Percentiles rank a stretch among this genome's conserved stretches.
Conservation (phyloP, 441 rosid species). For the Rhodomyrtus psidioides region DNA sequence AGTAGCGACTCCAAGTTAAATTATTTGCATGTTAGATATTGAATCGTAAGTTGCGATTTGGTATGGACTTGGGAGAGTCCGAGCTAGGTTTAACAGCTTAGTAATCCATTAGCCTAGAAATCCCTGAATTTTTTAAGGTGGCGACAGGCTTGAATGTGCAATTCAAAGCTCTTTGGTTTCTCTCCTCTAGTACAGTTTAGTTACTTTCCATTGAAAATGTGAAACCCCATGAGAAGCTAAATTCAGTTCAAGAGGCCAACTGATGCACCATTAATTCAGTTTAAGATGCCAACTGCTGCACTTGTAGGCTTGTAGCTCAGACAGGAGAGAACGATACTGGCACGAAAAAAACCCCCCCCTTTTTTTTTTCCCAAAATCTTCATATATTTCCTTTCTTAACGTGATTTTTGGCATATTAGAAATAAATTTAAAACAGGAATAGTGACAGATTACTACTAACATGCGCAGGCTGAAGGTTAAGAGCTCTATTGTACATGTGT, state of each 20-base stretch:
- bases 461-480: neutral
- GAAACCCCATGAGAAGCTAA: neutral
- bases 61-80: too few relatives aligned
- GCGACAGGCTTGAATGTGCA: neutral
- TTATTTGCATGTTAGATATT: too few relatives aligned
- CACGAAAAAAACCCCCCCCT: neutral
- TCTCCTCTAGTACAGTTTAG: neutral
- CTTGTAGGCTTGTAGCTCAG: neutral
- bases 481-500: neutral
- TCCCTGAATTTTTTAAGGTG: too few relatives aligned
- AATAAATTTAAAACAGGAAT: neutral
- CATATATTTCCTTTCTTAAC: neutral
- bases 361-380: neutral
- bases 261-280: neutral
- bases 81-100: too few relatives aligned
- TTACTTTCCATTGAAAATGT: neutral
- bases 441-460: neutral
- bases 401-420: neutral
- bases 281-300: neutral
- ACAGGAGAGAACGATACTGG: neutral
- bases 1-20: too few relatives aligned
- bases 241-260: too few relatives aligned
- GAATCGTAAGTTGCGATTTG: too few relatives aligned
- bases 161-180: neutral
- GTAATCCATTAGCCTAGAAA: too few relatives aligned